phyloP scores from a whole-genome alignment of 73 alveolate genomes.

The Paramecium tetraurelia region DNA sequence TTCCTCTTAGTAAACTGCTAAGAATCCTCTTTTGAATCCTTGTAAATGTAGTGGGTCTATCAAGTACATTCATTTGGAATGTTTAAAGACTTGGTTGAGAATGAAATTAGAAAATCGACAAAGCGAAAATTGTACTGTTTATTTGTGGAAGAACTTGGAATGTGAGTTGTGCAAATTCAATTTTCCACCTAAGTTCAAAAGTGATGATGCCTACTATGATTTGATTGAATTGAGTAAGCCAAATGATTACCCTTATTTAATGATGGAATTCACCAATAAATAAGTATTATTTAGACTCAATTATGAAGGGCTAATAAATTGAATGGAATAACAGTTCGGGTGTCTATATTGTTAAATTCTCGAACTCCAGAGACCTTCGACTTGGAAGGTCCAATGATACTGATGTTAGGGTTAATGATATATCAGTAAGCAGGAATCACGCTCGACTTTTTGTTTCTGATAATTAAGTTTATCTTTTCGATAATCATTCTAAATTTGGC shows the following conservation, averaged over 20 bases:
- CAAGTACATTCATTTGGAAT: conserved; percentile 70
- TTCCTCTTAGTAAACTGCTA: conserved; percentile 63
- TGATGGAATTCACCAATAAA: conserved; percentile 26
- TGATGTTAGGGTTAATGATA: conserved; percentile 57
- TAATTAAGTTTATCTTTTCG: background rate
- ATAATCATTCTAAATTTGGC: conserved; percentile 60
- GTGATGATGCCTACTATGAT: conserved; percentile 56
- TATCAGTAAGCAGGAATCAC: conserved; percentile 51
- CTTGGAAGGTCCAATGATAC: conserved; percentile 61
- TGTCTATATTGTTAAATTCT: background rate
- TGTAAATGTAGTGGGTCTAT: conserved; percentile 76
- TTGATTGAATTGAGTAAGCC: conserved; percentile 56
- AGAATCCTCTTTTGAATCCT: conserved; percentile 72
- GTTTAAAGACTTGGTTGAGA: conserved; percentile 72
- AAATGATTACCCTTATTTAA: conserved; percentile 42
- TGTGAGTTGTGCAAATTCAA: conserved; percentile 75
- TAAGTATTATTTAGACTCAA: background rate
- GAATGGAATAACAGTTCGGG: conserved; percentile 9
- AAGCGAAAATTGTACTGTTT: conserved; percentile 63
- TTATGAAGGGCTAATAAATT: background rate
- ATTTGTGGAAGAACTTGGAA: conserved; percentile 72
- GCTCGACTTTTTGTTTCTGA: conserved; percentile 9
- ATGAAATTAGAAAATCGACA: conserved; percentile 66
- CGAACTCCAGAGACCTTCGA: background rate
- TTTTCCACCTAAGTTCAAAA: conserved; percentile 47